Percentiles rank a stretch among this genome's conserved stretches.
Conservation (phyloP, 768 basidiomycete species). For the Suillus subalutaceus region DNA sequence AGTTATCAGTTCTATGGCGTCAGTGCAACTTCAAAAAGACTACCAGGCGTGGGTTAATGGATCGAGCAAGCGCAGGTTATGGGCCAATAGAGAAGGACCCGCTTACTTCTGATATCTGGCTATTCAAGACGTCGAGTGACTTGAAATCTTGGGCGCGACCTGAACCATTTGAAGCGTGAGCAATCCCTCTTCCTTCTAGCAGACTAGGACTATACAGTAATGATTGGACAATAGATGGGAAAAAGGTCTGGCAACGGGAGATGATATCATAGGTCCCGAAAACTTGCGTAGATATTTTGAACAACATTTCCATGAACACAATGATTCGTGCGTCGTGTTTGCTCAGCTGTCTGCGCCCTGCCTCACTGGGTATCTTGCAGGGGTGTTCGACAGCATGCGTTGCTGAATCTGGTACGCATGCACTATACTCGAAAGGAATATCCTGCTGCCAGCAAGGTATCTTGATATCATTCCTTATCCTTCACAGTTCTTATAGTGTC, state of each 20-base stretch:
- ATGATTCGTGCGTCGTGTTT: constrained; percentile 67
- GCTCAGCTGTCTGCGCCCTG: background rate
- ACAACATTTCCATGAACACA: constrained; percentile 79
- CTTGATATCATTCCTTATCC: constrained; percentile 2
- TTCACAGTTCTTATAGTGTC: constrained; percentile 10
- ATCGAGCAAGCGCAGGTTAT: constrained; percentile 50
- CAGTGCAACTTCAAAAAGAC: constrained; percentile 64
- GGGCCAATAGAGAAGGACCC: constrained; percentile 53
- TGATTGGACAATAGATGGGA: constrained; percentile 56
- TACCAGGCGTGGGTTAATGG: constrained; percentile 67
- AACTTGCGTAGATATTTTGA: constrained; percentile 81
- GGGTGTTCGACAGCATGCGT: constrained; percentile 77
- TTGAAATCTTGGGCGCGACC: constrained; percentile 67
- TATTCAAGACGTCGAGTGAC: constrained; percentile 68
- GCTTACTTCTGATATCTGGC: constrained; percentile 47
- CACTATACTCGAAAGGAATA: constrained; percentile 74
- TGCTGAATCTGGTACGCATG: constrained; percentile 77
- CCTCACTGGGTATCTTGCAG: constrained; percentile 38
- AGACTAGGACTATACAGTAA: constrained; percentile 8
- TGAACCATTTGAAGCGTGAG: constrained; percentile 63
- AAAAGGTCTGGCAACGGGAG: constrained; percentile 62
- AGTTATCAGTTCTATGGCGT: constrained; percentile 76
- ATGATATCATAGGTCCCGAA: constrained; percentile 70
- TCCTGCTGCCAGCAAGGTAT: constrained; percentile 68
- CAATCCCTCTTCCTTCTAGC: constrained; percentile 1